phyloP scores from a whole-genome alignment of 2,329 filamentous ascomycete genomes.

The Anisogramma anomala region DNA sequence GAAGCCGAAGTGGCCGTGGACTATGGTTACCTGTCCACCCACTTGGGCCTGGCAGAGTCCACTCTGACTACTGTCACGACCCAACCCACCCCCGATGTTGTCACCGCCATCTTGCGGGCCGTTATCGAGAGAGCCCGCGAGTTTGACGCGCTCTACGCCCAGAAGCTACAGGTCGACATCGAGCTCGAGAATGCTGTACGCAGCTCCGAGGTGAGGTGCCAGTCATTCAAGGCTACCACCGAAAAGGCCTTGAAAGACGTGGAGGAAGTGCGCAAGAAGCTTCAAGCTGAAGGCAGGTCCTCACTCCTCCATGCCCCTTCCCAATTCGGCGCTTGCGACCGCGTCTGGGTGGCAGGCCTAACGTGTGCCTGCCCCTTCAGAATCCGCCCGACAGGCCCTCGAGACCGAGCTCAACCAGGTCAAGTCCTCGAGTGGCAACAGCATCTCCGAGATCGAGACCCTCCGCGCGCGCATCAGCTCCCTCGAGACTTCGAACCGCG shows the following conservation, averaged over 20 bases:
- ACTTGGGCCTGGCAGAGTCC: constrained; percentile 56
- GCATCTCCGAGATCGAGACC: constrained; percentile 62
- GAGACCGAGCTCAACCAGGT: constrained; percentile 73
- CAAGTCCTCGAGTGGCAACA: constrained; percentile 62
- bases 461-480: constrained; percentile 74
- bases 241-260: constrained; percentile 78
- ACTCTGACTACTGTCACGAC: constrained; percentile 50
- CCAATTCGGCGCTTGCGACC: not conserved
- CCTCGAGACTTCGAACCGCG: constrained; percentile 83
- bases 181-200: constrained; percentile 86
- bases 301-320: constrained; percentile 1
- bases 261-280: constrained; percentile 66
- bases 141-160: constrained; percentile 67
- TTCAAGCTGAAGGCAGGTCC: constrained; percentile 66
- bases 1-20: constrained; percentile 47
- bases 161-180: constrained; percentile 82
- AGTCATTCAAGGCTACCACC: constrained; percentile 67
- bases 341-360: not conserved
- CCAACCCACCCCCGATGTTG: constrained; percentile 65
- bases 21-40: constrained; percentile 59
- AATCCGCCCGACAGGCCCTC: constrained; percentile 61
- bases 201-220: constrained; percentile 69
- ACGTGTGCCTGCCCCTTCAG: constrained; percentile 32
- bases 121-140: constrained; percentile 72
- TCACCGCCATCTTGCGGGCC: constrained; percentile 61